Evolutionary conservation across 805 yeast genomes (phyloP), one percentile per base, ranked within the genome.

Genomic region (Clavispora asparagi): DNA sequence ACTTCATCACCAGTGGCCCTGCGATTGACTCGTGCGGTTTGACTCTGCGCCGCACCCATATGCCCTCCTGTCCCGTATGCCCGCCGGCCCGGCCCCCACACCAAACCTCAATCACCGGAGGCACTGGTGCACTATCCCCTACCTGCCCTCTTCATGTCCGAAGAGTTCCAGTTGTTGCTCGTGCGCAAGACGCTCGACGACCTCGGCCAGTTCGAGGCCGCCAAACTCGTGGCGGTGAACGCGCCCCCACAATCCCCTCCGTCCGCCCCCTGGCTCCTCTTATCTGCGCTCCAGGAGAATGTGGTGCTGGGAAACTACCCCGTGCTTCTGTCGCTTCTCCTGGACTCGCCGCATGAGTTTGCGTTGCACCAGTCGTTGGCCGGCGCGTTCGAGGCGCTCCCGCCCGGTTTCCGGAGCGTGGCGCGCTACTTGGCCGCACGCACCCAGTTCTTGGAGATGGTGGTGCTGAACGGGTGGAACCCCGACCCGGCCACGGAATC

Each of bases 131-230:
- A 31, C 35, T 16, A 11, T 23, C 39, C 39, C 30, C 32, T 13
- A 23, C 30, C 31, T 1, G 10, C 2, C 17, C 9, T n/a, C 35
- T 14, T 31, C 57, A 51, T 56, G 50, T 54, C 63, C 14, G 49
- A 56, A 41, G 59, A 61, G 39, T 62, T 63, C 45, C 58, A 61
- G 36, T 51, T 67, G 38, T 65, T 65, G 47, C 52, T 67, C 28
- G 57, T 68, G 40, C 62, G 60, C 47, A 54, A 58, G 26, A 45
- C 72, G 6, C 62, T 68, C 17, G 46, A 49, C 8, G 71, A 65
- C 23, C 53, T 65, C 14, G 71, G 71, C 4, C 65, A 64, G 42
- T 43, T 46, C 16, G 55, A 54, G 3, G 51, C 66, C 29, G 57
- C 70, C 12, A 56, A 56, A 11, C 48, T 51, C 9, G 43, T 67